Percentiles rank a stretch among this genome's conserved stretches.
These are phyloP conservation scores for Crepidotus variabilis DNA, from an alignment of 768 basidiomycete genomes.

Conservation along the genomic window DNA sequence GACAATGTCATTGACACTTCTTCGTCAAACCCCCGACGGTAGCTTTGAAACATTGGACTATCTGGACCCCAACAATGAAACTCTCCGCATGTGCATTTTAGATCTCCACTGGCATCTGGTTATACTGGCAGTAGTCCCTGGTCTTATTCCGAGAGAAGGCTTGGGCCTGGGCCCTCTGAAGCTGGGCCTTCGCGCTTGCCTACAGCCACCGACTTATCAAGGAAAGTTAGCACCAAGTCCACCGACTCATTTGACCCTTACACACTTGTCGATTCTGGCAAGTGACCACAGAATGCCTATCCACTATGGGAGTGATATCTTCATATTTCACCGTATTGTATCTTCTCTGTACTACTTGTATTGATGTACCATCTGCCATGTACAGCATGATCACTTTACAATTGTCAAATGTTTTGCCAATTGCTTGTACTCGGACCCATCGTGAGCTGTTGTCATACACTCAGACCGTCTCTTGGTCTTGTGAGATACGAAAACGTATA, in stretches of 20 bases:
- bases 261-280: background rate
- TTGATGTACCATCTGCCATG: too few relatives aligned
- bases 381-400: too few relatives aligned
- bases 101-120: background rate
- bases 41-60: background rate
- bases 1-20: background rate
- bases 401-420: too few relatives aligned
- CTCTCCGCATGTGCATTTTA: background rate
- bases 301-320: too few relatives aligned
- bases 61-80: background rate
- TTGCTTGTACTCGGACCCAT: too few relatives aligned
- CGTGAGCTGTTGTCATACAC: too few relatives aligned
- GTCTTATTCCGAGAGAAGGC: background rate
- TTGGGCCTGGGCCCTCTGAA: background rate
- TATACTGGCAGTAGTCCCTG: background rate
- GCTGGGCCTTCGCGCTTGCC: background rate
- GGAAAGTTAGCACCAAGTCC: background rate
- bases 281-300: background rate
- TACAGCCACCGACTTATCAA: background rate
- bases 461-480: too few relatives aligned
- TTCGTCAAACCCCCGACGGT: background rate
- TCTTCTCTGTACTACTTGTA: too few relatives aligned
- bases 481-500: too few relatives aligned
- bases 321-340: too few relatives aligned
- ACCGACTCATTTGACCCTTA: background rate